Percentiles rank a stretch among this genome's conserved stretches.
These are phyloP conservation scores for Tricholoma furcatifolium DNA, from an alignment of 768 basidiomycete species.

Conservation along the genomic window DNA sequence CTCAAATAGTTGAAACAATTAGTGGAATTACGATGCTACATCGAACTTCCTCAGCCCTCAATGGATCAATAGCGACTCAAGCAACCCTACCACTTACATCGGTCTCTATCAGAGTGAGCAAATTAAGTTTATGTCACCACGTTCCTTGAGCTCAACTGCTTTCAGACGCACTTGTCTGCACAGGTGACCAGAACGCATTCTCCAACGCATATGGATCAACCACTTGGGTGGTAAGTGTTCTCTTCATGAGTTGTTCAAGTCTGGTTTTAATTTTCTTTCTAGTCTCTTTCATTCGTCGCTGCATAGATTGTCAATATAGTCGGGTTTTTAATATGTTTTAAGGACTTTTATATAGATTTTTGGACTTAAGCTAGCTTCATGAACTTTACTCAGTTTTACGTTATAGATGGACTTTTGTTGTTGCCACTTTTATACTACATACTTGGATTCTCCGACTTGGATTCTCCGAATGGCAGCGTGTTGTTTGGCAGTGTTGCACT, in stretches of 20 bases:
- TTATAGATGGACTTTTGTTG: not conserved
- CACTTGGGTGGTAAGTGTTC: constrained; percentile 1
- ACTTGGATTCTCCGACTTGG: no score
- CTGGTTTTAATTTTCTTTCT: not conserved
- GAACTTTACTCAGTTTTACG: no score
- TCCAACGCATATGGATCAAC: not conserved
- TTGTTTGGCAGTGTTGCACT: not conserved
- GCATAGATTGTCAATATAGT: not conserved
- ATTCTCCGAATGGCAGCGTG: not conserved
- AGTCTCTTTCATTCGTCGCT: not conserved
- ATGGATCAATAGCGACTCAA: constrained; percentile 13
- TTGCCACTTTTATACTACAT: not conserved
- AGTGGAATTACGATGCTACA: constrained; percentile 8
- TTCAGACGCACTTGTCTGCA: not conserved
- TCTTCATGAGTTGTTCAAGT: not conserved
- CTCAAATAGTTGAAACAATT: not conserved
- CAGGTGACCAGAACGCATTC: constrained; percentile 1
- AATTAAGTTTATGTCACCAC: not conserved
- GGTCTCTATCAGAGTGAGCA: not conserved
- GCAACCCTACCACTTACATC: constrained; percentile 8
- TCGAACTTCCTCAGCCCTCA: constrained; percentile 4
- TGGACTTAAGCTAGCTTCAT: no score
- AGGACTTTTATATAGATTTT: no score
- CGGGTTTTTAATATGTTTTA: no score
- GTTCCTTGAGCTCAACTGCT: not conserved